A percentile compares a stretch with the other conserved stretches of the same genome.
Conservation (phyloP, 2,329 filamentous ascomycete genomes). For the Fusarium praegraminearum region DNA sequence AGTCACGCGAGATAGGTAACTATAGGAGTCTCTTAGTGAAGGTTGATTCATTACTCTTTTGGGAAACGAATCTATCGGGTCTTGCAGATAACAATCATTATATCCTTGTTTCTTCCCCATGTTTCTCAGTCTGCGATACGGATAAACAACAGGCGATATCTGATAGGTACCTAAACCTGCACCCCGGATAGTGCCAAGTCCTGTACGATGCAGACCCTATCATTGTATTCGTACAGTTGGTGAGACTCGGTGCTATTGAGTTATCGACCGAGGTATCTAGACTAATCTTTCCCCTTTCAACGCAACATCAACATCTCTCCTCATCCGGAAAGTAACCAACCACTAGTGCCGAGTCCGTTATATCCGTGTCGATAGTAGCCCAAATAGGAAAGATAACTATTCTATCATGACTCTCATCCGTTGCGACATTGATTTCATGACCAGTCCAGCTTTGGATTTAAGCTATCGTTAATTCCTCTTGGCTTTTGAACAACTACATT, state of each 20-base stretch:
- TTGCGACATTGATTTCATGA: not conserved
- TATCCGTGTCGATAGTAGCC: not conserved
- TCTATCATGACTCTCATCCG: not conserved
- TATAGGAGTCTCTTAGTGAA: not conserved
- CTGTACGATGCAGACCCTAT: not conserved
- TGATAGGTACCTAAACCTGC: conserved; percentile 1
- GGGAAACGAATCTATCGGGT: conserved; percentile 19
- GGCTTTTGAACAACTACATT: conserved; percentile 1
- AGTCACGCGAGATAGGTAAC: conserved; percentile 5
- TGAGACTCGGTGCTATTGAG: not conserved
- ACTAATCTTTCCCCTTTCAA: not conserved
- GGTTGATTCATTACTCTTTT: conserved; percentile 25
- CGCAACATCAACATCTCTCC: conserved; percentile 8
- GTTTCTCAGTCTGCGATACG: not conserved
- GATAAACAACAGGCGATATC: not conserved
- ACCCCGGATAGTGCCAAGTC: not conserved
- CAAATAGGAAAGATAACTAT: conserved; percentile 27
- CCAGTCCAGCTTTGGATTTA: conserved; percentile 15
- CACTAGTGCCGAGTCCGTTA: conserved; percentile 10
- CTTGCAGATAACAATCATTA: conserved; percentile 20
- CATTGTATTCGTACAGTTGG: not conserved
- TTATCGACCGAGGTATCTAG: not conserved
- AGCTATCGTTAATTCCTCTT: conserved; percentile 15
- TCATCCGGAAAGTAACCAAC: conserved; percentile 18
- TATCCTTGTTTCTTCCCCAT: conserved; percentile 1